Base-by-base conservation (phyloP, 2,329 filamentous ascomycete genomes). In the Penicillium paneum region DNA sequence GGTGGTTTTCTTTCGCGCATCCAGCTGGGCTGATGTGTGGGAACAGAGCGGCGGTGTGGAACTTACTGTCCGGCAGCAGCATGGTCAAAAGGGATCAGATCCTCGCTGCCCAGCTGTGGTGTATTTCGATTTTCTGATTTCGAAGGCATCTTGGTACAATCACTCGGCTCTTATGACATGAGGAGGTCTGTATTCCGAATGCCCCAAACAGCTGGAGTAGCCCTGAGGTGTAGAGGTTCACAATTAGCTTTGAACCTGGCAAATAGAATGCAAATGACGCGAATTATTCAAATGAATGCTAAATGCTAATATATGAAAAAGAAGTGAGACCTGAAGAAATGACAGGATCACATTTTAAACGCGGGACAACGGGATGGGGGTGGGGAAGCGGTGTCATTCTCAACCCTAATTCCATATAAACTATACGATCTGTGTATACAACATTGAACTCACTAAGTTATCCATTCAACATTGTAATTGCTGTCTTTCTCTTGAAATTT, bases 41-140 rank as follows among this genome's bases (percentile, higher is more conserved):
- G 42, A 29, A 34, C 44, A 53, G 24, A 31, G 45, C 32, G 36
- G 40, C 41, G 17, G 19, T 21, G 17, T 40, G 21, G 32, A 46
- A 74, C 78, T 74, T 72, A 81, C 78, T 81, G 72, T 75, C 79
- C 71, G 67, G 77, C 69, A 56, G 76, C 73, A 59, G 70, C 72
- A 68, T 77, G 75, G 49, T 76, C 72, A 57, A 77, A 78, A n/a
- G 70, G 71, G 21, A 76, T 69, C 48, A 77, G 71, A 56, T 70
- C 73, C 52, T 73, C 68, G 50, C 64, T 67, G 51, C 74, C 71
- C 41, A 76, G 61, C 53, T 68, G 68, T 35, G 64, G 65, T 28
- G 65, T 64, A 49, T 71, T 75, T 32, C 60, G 59, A 58, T 61
- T 68, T 31, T 70, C 69, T 15, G 71, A 60, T 55, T 57, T 69